Conservation (phyloP, 768 basidiomycete genomes). For the Tricholoma hemisulphureum region DNA sequence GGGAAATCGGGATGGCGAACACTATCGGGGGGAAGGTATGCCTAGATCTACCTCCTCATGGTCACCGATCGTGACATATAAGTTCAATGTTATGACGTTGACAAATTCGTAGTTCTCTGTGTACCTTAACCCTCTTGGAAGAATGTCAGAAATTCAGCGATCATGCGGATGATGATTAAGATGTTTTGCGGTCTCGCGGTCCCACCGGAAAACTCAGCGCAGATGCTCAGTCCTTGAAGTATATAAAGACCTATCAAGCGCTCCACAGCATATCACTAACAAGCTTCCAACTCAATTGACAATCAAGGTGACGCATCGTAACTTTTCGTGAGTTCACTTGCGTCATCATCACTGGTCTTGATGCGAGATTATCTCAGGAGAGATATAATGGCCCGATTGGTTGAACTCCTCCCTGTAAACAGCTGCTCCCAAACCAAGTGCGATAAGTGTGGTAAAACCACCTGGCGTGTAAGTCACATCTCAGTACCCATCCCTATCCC, state of each 20-base stretch:
- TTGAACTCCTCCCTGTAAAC: conserved; percentile 40
- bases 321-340: neutral
- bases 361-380: neutral
- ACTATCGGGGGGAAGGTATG: too few relatives aligned
- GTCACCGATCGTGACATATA: neutral
- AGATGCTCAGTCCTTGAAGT: neutral
- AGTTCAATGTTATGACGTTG: neutral
- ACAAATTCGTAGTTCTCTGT: neutral
- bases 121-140: neutral
- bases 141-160: neutral
- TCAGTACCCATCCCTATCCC: neutral
- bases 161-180: neutral
- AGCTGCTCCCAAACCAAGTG: conserved; percentile 59
- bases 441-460: conserved; percentile 61
- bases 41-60: too few relatives aligned
- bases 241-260: neutral
- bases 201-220: neutral
- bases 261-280: neutral
- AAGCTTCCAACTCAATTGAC: neutral
- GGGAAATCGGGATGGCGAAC: too few relatives aligned
- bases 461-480: conserved; percentile 57
- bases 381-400: conserved; percentile 9
- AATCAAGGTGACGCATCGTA: neutral
- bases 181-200: neutral
- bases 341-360: neutral